Evolutionary conservation across 2,329 filamentous ascomycete species (phyloP).

Genomic region (Aureobasidium sp.): DNA sequence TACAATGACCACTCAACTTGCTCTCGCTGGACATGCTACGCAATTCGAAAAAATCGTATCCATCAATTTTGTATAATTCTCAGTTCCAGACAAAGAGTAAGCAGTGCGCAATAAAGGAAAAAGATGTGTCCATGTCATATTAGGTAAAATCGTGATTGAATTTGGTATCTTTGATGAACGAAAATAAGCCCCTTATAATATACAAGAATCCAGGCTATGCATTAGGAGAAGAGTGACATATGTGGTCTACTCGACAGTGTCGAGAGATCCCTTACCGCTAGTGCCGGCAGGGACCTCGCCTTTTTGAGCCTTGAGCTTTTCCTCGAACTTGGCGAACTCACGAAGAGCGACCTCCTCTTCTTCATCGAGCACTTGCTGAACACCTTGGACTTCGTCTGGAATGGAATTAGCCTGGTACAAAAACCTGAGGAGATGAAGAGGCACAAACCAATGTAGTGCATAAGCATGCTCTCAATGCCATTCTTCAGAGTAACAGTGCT

Average conservation of each 20-base stretch:
- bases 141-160: background rate
- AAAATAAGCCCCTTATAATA: background rate
- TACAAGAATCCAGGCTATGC: conserved; percentile 13
- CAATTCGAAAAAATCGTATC: too few relatives aligned
- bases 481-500: conserved; percentile 96
- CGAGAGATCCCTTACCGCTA: conserved; percentile 46
- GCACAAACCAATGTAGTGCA: conserved; percentile 36
- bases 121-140: background rate
- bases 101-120: too few relatives aligned
- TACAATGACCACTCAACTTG: too few relatives aligned
- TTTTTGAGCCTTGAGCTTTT: conserved; percentile 62
- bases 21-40: too few relatives aligned
- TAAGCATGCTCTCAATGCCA: conserved; percentile 96
- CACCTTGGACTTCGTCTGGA: conserved; percentile 82
- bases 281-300: conserved; percentile 47
- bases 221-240: background rate
- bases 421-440: background rate
- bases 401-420: background rate
- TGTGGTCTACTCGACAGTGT: conserved; percentile 33
- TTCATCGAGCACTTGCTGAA: conserved; percentile 81
- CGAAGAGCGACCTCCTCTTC: conserved; percentile 82
- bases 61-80: too few relatives aligned
- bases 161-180: conserved; percentile 8
- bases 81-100: too few relatives aligned
- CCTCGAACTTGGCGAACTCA: conserved; percentile 93